Evolutionary conservation across 2,329 filamentous ascomycete genomes (phyloP).

Genomic region (Macrophomina tecta): DNA sequence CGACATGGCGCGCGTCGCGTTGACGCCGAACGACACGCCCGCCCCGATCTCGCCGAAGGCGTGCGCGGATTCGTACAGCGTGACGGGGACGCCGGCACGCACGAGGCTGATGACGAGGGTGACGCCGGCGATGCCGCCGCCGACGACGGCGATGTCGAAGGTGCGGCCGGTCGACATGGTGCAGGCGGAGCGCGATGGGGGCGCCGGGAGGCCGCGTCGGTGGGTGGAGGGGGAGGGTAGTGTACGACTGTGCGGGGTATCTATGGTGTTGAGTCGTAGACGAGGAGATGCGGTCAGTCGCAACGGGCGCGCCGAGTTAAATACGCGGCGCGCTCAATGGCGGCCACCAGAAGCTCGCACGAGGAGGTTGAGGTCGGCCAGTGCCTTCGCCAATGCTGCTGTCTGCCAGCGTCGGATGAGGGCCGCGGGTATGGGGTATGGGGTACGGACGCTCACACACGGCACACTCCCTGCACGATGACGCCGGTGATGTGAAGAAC

Average conservation of each 20-base stretch:
- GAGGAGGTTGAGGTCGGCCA: slow-evolving; percentile 7
- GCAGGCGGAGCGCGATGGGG: background rate
- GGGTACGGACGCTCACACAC: slow-evolving; percentile 3
- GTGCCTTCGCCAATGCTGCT: background rate
- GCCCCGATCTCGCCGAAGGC: slow-evolving; percentile 65
- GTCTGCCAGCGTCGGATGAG: slow-evolving; percentile 24
- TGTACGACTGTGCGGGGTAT: slow-evolving; percentile 4
- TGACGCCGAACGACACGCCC: slow-evolving; percentile 63
- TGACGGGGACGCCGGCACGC: slow-evolving; percentile 52
- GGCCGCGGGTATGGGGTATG: slow-evolving; percentile 26
- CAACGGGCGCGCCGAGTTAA: background rate
- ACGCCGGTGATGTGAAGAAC: background rate
- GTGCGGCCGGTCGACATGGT: slow-evolving; percentile 26
- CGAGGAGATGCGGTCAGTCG: background rate
- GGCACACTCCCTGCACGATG: slow-evolving; percentile 11
- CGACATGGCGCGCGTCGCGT: slow-evolving; percentile 61
- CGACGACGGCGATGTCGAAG: slow-evolving; percentile 62
- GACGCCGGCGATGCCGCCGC: slow-evolving; percentile 65
- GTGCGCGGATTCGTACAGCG: slow-evolving; percentile 63
- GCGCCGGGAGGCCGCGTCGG: background rate
- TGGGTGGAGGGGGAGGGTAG: background rate
- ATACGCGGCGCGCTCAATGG: background rate
- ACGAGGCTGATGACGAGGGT: slow-evolving; percentile 60
- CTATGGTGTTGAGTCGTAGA: background rate
- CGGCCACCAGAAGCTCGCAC: slow-evolving; percentile 1